Evolutionary conservation across 2,329 filamentous ascomycete species (phyloP), one percentile per base, ranked within the genome.

Genomic region (Apiospora hydei): DNA sequence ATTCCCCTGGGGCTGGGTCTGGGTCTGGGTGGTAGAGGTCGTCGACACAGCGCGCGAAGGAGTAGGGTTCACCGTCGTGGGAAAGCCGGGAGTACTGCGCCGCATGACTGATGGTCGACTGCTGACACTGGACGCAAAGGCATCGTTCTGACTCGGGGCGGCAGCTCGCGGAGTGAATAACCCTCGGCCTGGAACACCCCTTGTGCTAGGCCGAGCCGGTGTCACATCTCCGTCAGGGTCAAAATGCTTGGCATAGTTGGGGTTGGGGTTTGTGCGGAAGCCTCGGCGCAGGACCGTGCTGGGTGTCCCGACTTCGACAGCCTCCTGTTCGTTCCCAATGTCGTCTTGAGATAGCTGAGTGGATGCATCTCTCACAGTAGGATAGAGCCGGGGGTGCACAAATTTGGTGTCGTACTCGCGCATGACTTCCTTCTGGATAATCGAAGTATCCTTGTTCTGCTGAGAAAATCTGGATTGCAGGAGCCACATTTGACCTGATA

Each of bases 331-430:
- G 46, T 84, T 82, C 10, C 80, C 77, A 11, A 82, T 82, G 11
- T 84, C 82, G 21, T 87, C 84, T 66, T 83, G 82, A 51, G 89
- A 90, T 72, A 92, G 92, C 81, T 98, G 96, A 0, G 93, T 96
- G 7, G 90, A 93, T 1, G 96, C 94, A 90, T 90, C 88, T 70
- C 89, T 84, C 75, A 97, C 93, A 6, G 93, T 86, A 10, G 93
- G 93, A 77, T 97, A 93, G n/a, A 97, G 89, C 14, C 92, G 89
- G 2, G 96, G 96, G 78, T 97, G 94, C 0, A 99, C 96, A 79
- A 93, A 98, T 84, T 99, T 99, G 76, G 91, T 94, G 80, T 98
- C 94, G 80, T 99, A 99, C 83, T 99, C 96, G 80, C 95, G 92
- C 83, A 98, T 88, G 6, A 98, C 96, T 82, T 98, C 94, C 77